A percentile compares a stretch with the other conserved stretches of the same genome.
Evolutionary conservation across 495 filamentous ascomycete species (phyloP).

Genomic region (Ascodesmis nigricans): DNA sequence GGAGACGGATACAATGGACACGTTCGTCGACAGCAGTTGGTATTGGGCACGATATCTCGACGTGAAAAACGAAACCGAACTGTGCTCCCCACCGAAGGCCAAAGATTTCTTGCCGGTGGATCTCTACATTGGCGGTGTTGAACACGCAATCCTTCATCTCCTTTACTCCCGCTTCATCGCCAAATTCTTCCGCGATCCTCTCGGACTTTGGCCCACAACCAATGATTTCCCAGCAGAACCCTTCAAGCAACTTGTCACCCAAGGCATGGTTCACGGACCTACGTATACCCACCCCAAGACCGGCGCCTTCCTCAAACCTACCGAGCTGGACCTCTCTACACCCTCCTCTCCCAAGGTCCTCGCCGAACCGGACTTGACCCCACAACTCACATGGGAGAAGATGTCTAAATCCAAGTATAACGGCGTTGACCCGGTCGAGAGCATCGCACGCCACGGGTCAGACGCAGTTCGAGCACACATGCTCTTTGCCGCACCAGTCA

Average conservation of each 20-base stretch:
- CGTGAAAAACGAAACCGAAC: slow-evolving; percentile 35
- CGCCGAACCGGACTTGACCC: slow-evolving; percentile 17
- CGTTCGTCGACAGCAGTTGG: slow-evolving; percentile 86
- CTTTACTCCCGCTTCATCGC: slow-evolving; percentile 80
- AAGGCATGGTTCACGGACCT: slow-evolving; percentile 83
- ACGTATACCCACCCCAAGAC: slow-evolving; percentile 56
- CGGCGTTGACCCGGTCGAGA: slow-evolving; percentile 57
- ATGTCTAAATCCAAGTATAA: slow-evolving; percentile 97
- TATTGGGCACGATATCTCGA: slow-evolving; percentile 69
- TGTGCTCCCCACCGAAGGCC: slow-evolving; percentile 36
- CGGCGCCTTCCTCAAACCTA: slow-evolving; percentile 54
- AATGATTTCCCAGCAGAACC: slow-evolving; percentile 34
- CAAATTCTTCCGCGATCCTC: slow-evolving; percentile 49
- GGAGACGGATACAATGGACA: slow-evolving; percentile 91
- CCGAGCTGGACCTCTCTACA: slow-evolving; percentile 60
- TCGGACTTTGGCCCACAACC: slow-evolving; percentile 28
- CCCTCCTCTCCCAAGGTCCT: slow-evolving; percentile 24
- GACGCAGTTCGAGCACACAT: slow-evolving; percentile 73
- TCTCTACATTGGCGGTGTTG: slow-evolving; percentile 67
- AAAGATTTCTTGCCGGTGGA: slow-evolving; percentile 46
- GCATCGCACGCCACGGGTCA: slow-evolving; percentile 51
- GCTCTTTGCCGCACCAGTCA: slow-evolving; percentile 65
- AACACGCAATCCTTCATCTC: slow-evolving; percentile 81
- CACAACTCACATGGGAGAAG: slow-evolving; percentile 54
- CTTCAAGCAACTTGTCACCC: slow-evolving; percentile 58